Evolutionary conservation across 257 asterid species (phyloP), one percentile per base, ranked within the genome.

Genomic region (Solanum lycopersicoides): DNA sequence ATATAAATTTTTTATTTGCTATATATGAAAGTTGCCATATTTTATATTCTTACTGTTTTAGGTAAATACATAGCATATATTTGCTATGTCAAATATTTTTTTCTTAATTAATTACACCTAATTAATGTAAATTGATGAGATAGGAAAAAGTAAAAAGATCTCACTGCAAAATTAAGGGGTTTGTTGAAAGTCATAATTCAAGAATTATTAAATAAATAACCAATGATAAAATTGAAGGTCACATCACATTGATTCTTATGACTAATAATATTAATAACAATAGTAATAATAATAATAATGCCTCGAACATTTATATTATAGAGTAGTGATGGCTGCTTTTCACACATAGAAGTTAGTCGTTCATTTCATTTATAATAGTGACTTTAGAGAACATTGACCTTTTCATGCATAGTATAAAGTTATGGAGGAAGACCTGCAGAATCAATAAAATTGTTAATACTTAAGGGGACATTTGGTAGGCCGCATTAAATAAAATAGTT

Each of bases 161-260:
- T 45, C 82, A 83, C 77, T 44, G 85, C 77, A 86, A 82, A 9
- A 16, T 42, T 21, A 53, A 56, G 25, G 84, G 28, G 65, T 72
- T 89, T 45, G 88, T 88, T 66, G 82, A 83, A 73, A 74, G 50
- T 76, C 83, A 76, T 84, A 47, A 65, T 34, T 9, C 16, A 30
- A 56, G 28, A 45, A 47, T 35, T 68, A 44, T 3, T 85, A 56
- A 50, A 50, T 50, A 3, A 50, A 77, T 84, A 88, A 83, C 32
- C 56, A 90, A 76, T 41, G 80, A 53, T 86, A 53, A 14, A 18
- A 39, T 75, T 20, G 32, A 63, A 74, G 42, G 89, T 88, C 91
- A 89, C 90, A 86, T 92, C 91, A 85, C 35, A 15, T 28, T 60
- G 87, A 89, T 91, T 84, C 88, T 66, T 56, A 25, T 56, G 37